Percentiles rank a stretch among this genome's conserved stretches.
These are phyloP conservation scores for Mrakiaceae sp. DNA, from an alignment of 1,284 basidiomycete genomes.

Conservation along the genomic window DNA sequence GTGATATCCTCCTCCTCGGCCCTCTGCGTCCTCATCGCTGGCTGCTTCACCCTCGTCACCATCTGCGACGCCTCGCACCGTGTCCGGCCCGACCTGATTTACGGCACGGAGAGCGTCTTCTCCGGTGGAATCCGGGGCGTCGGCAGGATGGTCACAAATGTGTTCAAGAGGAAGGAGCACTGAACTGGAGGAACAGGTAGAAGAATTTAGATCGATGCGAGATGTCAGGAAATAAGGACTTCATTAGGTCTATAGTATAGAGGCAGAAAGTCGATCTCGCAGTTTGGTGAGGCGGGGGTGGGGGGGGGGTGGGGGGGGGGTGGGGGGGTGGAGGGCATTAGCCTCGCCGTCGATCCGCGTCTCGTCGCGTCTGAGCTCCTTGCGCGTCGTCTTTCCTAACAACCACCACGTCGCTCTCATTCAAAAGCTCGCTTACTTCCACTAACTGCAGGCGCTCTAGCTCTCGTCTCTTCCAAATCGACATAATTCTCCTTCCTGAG, in stretches of 20 bases:
- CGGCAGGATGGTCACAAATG: not conserved
- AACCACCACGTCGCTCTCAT: not conserved
- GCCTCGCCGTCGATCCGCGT: no score
- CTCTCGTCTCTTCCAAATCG: not conserved
- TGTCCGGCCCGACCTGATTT: conserved; percentile 49
- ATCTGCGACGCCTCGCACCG: conserved; percentile 49
- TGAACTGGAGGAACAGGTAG: no score
- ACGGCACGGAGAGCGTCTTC: conserved; percentile 1
- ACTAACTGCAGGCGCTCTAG: not conserved
- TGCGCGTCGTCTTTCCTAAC: not conserved
- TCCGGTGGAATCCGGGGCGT: conserved; percentile 6
- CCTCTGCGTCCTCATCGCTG: conserved; percentile 53
- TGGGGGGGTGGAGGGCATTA: no score
- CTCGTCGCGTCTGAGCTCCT: no score
- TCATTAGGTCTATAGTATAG: no score
- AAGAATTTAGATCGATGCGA: no score
- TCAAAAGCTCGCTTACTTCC: not conserved
- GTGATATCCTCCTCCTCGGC: conserved; percentile 66
- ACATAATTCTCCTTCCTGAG: not conserved
- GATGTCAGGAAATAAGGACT: no score
- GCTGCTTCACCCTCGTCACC: conserved; percentile 48
- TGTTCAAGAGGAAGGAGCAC: not conserved
- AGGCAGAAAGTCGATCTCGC: no score
- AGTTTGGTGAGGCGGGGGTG: no score
- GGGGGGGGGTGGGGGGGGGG: no score